phyloP scores from a whole-genome alignment of 2,329 filamentous ascomycete species.

The Cladosporium sp. region DNA sequence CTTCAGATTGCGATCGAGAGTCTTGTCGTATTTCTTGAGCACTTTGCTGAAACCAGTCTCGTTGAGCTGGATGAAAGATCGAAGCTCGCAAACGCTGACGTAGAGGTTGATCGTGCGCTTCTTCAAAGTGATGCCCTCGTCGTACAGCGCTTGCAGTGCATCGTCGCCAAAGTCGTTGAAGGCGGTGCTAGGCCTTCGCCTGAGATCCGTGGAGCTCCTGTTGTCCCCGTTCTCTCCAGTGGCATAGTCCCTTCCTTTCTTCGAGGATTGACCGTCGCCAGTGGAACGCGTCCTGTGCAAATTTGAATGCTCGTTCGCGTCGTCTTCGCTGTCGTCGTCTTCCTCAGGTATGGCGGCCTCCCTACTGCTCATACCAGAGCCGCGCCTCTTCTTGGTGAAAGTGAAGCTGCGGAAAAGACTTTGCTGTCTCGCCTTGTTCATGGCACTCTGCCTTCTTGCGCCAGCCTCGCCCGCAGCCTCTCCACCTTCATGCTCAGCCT shows the following conservation, averaged over 20 bases:
- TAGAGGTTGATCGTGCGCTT: constrained; percentile 85
- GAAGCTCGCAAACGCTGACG: constrained; percentile 89
- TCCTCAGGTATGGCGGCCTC: constrained; percentile 53
- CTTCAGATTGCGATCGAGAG: constrained; percentile 76
- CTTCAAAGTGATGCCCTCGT: constrained; percentile 79
- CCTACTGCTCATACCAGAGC: constrained; percentile 37
- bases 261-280: constrained; percentile 8
- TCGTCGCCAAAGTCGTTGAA: constrained; percentile 79
- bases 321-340: constrained; percentile 61
- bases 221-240: constrained; percentile 16
- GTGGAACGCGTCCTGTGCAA: constrained; percentile 35
- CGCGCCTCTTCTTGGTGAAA: constrained; percentile 39
- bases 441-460: constrained; percentile 27
- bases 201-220: constrained; percentile 38
- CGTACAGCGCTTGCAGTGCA: constrained; percentile 64
- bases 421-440: constrained; percentile 31
- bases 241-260: constrained; percentile 18
- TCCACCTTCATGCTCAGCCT: constrained; percentile 48
- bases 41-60: constrained; percentile 95
- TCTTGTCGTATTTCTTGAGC: constrained; percentile 98
- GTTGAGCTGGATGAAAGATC: constrained; percentile 94
- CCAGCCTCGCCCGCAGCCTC: constrained; percentile 28
- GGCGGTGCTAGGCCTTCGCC: constrained; percentile 59
- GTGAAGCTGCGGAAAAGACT: constrained; percentile 53
- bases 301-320: constrained; percentile 48